Conservation (phyloP, 2,329 filamentous ascomycete genomes). For the Penicillium decumbens region DNA sequence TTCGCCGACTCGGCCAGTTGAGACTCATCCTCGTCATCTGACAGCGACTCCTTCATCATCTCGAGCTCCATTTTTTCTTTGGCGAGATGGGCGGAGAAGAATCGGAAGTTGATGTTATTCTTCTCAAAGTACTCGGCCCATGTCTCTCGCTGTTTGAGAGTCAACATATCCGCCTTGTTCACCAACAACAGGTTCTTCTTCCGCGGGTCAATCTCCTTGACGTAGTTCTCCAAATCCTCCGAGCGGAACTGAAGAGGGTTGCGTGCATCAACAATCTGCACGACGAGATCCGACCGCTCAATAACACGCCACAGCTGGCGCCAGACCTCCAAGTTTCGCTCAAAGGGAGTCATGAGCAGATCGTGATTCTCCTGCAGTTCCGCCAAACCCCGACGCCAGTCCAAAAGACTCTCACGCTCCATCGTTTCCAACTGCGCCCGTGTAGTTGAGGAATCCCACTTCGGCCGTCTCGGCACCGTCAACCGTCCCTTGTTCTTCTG, state of each 20-base stretch:
- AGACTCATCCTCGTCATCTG: constrained; percentile 33
- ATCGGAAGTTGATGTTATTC: constrained; percentile 80
- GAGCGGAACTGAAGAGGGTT: constrained; percentile 92
- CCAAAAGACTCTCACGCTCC: constrained; percentile 75
- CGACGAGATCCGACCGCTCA: constrained; percentile 88
- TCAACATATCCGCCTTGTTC: constrained; percentile 99
- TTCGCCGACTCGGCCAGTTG: constrained; percentile 47
- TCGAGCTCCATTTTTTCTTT: constrained; percentile 80
- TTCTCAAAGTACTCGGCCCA: constrained; percentile 86
- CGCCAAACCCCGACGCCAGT: constrained; percentile 85
- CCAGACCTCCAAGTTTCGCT: constrained; percentile 97
- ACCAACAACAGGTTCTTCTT: constrained; percentile 91
- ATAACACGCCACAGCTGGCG: constrained; percentile 97
- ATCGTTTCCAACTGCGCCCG: constrained; percentile 70
- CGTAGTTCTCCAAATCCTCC: constrained; percentile 87
- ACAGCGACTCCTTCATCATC: constrained; percentile 47
- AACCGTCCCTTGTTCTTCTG: constrained; percentile 71
- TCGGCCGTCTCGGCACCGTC: constrained; percentile 82
- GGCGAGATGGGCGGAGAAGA: constrained; percentile 90
- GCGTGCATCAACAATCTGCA: constrained; percentile 96
- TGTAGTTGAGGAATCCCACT: constrained; percentile 84
- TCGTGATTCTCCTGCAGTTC: constrained; percentile 93
- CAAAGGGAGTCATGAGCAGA: constrained; percentile 93
- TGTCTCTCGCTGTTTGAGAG: constrained; percentile 67
- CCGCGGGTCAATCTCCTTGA: constrained; percentile 81